Percentiles rank a stretch among this genome's conserved stretches.
Conservation (phyloP, 768 basidiomycete genomes). For the Pleurotus tuber-regium region DNA sequence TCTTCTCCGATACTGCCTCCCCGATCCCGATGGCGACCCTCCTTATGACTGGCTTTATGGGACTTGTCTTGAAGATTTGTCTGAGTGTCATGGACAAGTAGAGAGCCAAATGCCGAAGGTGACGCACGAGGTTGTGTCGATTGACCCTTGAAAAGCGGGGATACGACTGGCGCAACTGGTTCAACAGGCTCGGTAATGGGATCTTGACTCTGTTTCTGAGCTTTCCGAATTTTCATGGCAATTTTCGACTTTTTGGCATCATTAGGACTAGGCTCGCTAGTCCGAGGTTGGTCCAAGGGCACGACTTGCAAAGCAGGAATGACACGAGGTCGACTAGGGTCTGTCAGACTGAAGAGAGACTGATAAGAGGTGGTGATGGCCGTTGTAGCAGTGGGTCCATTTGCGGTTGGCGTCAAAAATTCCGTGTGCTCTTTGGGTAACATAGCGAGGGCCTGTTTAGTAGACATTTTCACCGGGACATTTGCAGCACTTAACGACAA, state of each 20-base stretch:
- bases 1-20: slow-evolving; percentile 29
- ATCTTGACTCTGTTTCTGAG: slow-evolving; percentile 32
- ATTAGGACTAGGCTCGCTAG: slow-evolving; percentile 25
- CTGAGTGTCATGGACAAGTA: slow-evolving; percentile 58
- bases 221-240: slow-evolving; percentile 69
- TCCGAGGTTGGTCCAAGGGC: slow-evolving; percentile 29
- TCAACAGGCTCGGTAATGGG: slow-evolving; percentile 20
- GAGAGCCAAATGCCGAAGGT: slow-evolving; percentile 75
- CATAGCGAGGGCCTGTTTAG: slow-evolving; percentile 21
- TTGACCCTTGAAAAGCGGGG: slow-evolving; percentile 59
- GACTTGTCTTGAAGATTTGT: slow-evolving; percentile 33
- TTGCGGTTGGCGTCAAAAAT: slow-evolving; percentile 76
- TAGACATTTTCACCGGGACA: slow-evolving; percentile 5
- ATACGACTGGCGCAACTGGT: slow-evolving; percentile 30
- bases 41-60: slow-evolving; percentile 24
- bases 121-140: slow-evolving; percentile 61
- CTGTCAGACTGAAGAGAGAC: slow-evolving; percentile 60
- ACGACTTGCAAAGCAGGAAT: slow-evolving; percentile 43
- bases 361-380: slow-evolving; percentile 84
- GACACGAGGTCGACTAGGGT: slow-evolving; percentile 40
- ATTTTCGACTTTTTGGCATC: slow-evolving; percentile 64
- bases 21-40: slow-evolving; percentile 7
- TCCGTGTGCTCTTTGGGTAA: slow-evolving; percentile 58
- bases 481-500: slow-evolving; percentile 13
- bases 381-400: slow-evolving; percentile 78